Percentiles rank a stretch among this genome's conserved stretches.
These are phyloP conservation scores for Citrullus colocynthis DNA, from an alignment of 306 rosid species.

Conservation along the genomic window DNA sequence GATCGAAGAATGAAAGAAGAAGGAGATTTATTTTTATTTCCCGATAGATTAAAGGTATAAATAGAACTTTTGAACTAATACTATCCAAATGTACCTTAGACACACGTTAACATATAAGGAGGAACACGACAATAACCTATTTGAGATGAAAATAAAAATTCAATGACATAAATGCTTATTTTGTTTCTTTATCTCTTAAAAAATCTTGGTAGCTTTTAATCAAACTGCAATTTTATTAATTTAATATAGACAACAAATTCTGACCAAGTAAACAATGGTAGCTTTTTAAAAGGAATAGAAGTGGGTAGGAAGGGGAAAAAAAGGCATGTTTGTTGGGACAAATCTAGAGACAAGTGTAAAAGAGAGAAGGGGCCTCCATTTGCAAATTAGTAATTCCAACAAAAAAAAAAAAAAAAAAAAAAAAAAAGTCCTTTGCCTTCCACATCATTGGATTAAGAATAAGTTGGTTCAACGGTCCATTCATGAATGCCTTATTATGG, in stretches of 20 bases:
- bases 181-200: no score
- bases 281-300: not conserved
- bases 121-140: no score
- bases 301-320: not conserved
- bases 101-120: no score
- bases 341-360: not conserved
- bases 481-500: conserved; percentile 8
- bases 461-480: conserved; percentile 13
- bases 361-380: not conserved
- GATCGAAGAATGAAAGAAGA: no score
- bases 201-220: no score
- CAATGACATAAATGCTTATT: no score
- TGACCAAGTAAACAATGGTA: not conserved
- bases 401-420: not conserved
- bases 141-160: no score
- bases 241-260: not conserved
- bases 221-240: not conserved
- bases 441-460: conserved; percentile 8
- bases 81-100: no score
- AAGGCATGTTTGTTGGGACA: not conserved
- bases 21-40: no score
- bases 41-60: no score
- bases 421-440: not conserved
- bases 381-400: not conserved
- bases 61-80: no score